Evolutionary conservation across 2,329 filamentous ascomycete genomes (phyloP), one percentile per base, ranked within the genome.

Genomic region (Myrmaecium sp.): DNA sequence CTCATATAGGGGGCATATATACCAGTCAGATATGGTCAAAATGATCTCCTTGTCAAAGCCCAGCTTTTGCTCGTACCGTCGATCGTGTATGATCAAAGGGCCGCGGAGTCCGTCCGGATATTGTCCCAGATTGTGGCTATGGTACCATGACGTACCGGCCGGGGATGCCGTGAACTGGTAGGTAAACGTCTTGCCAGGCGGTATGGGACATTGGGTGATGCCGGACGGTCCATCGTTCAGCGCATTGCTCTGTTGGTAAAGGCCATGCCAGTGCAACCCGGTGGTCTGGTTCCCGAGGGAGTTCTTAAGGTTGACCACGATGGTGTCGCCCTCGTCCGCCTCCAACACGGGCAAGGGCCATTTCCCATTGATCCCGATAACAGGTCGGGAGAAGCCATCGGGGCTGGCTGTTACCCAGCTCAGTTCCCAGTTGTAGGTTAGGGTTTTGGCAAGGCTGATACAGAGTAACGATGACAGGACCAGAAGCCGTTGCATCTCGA

Each of bases 91-190:
- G 28, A 79, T 64, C 17, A 79, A 49, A 1, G 73, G 62, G 0
- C 63, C 72, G 13, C 74, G 61, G 5, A 78, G 55, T 7, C 75
- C 75, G 43, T 81, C 75, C 2, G 74, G 73, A 34, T 79, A 80
- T 43, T 78, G 74, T 14, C 64, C 70, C 33, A 61, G 58, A 13
- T 62, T 61, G 42, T 81, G 75, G 4, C 70, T 75, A 44, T 81
- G 75, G 37, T 83, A 84, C 78, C 77, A 83, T 48, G 80, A 83
- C 1, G 75, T 79, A 15, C 77, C 78, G 0, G 72, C 28, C 7
- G 33, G 34, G 6, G 33, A 22, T 1, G 34, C 68, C 3, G 62
- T 74, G 42, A 80, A 79, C 44, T 75, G 66, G 47, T 80, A 83
- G 3, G 64, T 71, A 39, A 82, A 72, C 7, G 55, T 64, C n/a